Evolutionary conservation across 768 basidiomycete species (phyloP).

Genomic region (Neoboletus magnificus): DNA sequence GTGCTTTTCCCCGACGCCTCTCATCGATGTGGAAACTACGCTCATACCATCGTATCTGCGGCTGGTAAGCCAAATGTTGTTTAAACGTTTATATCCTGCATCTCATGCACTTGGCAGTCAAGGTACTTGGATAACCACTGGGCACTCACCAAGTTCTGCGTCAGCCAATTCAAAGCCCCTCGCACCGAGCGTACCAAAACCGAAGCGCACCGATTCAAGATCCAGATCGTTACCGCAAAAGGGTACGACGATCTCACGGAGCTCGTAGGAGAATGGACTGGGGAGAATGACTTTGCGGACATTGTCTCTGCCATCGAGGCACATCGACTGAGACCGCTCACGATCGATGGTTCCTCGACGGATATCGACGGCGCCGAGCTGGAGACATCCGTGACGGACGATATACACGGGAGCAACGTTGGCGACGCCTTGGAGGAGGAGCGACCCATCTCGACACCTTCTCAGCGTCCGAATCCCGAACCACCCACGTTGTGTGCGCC

Average conservation of each 20-base stretch:
- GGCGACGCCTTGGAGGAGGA: conserved; percentile 23
- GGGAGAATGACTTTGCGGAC: conserved; percentile 57
- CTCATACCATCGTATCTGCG: conserved; percentile 73
- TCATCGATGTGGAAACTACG: conserved; percentile 64
- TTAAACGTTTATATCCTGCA: background rate
- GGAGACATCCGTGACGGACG: background rate
- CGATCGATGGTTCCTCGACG: conserved; percentile 3
- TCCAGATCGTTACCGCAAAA: conserved; percentile 58
- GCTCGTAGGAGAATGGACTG: conserved; percentile 53
- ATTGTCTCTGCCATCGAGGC: conserved; percentile 47
- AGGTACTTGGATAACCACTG: conserved; percentile 78
- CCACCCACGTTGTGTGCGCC: conserved; percentile 50
- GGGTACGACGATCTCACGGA: conserved; percentile 51
- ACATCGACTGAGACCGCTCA: conserved; percentile 23
- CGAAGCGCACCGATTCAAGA: conserved; percentile 54
- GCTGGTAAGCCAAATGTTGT: conserved; percentile 43
- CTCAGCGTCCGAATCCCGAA: conserved; percentile 54
- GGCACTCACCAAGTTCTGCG: conserved; percentile 84
- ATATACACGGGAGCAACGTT: background rate
- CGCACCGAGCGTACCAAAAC: conserved; percentile 55
- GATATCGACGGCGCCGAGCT: background rate
- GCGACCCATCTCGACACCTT: conserved; percentile 41
- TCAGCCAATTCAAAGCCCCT: conserved; percentile 74
- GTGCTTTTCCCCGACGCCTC: conserved; percentile 70
- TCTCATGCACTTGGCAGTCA: conserved; percentile 41